Evolutionary conservation across 2,329 filamentous ascomycete genomes (phyloP), one percentile per base, ranked within the genome.

Genomic region (Sclerotinia spermophila): DNA sequence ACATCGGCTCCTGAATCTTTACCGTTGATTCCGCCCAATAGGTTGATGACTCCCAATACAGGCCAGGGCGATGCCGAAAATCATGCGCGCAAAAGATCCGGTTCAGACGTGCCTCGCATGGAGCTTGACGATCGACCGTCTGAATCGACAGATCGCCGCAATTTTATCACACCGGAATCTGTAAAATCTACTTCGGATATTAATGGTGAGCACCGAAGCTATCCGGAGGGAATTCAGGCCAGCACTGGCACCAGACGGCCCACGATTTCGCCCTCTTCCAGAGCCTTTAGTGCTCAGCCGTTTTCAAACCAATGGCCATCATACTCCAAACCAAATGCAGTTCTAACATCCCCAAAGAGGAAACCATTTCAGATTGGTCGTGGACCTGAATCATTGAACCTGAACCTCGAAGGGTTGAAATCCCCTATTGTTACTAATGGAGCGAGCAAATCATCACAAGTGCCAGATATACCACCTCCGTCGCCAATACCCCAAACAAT

Each of bases 1-100:
- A 84, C 86, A 21, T 84, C 83, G 40, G 83, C 85, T 1, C 86
- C 86, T 8, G 86, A 87, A 40, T 89, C 87, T 0, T 80, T 90
- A 2, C 87, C 88, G 19, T 79, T 89, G 0, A 84, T 85, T 1
- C 78, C 84, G 21, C 79, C 84, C 3, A 77, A 79, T 30, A 72
- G 71, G 45, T 35, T 73, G n/a, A 35, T 76, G 64, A 17, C 75
- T 24, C 71, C 72, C 71, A 59, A 75, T 71, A 72, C 74, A 77
- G 75, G 80, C 73, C 79, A 81, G 75, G 78, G 80, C 71, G 68
- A 78, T 67, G 73, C 71, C 17, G 77, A 73, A 48, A 76, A 76
- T n/a, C 40, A 74, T 1, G 74, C 75, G 7, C 60, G 67, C 30
- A 74, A 27, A 59, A 64, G 55, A 17, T 72, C 72, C 38, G 38